phyloP scores from a whole-genome alignment of 1,284 basidiomycete species.

The Irpex lacteus region DNA sequence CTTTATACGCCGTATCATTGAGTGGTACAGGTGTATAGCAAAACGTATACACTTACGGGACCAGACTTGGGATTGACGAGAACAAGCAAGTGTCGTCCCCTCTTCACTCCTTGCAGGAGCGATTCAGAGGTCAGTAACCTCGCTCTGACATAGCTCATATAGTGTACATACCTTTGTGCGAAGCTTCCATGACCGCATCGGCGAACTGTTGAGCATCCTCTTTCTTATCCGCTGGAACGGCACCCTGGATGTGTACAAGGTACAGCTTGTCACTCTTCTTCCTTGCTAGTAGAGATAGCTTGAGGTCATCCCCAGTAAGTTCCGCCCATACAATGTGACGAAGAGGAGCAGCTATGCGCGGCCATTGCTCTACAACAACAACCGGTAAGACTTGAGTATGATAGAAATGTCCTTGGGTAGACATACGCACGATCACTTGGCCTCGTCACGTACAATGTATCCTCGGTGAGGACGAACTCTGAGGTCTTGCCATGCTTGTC shows the following conservation, averaged over 20 bases:
- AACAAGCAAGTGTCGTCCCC: constrained; percentile 36
- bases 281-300: constrained; percentile 44
- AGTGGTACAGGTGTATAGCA: neutral
- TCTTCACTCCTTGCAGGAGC: constrained; percentile 10
- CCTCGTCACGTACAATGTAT: constrained; percentile 29
- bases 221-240: constrained; percentile 35
- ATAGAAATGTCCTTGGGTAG: neutral
- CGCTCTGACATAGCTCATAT: neutral
- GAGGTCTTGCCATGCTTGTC: constrained; percentile 16
- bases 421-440: constrained; percentile 22
- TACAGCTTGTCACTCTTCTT: constrained; percentile 35
- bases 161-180: constrained; percentile 57
- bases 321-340: constrained; percentile 51
- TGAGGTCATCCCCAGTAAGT: constrained; percentile 34
- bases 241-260: constrained; percentile 42
- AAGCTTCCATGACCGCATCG: constrained; percentile 48
- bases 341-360: constrained; percentile 34
- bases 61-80: constrained; percentile 91
- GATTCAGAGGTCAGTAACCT: too few species aligned
- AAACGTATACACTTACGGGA: constrained; percentile 40
- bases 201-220: constrained; percentile 53
- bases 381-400: too few species aligned
- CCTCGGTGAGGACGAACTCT: constrained; percentile 28
- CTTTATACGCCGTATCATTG: constrained; percentile 33
- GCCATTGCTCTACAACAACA: constrained; percentile 25